These are phyloP conservation scores for Microbotryum violaceum DNA, from an alignment of 1,284 basidiomycete genomes.

Conservation along the genomic window DNA sequence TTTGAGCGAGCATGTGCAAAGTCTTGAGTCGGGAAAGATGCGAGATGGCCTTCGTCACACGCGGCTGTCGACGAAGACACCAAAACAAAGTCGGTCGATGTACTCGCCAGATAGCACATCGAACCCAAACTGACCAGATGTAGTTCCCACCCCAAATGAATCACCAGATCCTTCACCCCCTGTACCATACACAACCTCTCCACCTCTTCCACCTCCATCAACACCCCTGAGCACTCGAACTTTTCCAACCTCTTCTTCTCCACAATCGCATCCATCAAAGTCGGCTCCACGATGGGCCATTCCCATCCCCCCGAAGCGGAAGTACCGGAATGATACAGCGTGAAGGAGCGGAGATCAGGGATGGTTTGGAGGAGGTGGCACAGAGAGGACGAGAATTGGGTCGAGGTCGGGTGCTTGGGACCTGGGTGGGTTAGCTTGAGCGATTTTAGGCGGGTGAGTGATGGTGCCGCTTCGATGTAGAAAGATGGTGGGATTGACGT, in stretches of 20 bases:
- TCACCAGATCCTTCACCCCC: slow-evolving; percentile 19
- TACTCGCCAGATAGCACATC: too few relatives aligned
- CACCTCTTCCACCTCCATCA: slow-evolving; percentile 10
- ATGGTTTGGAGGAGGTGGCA: slow-evolving; percentile 8
- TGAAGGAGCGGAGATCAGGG: slow-evolving; percentile 12
- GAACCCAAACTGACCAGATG: slow-evolving; percentile 13
- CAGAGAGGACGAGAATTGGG: slow-evolving; percentile 22
- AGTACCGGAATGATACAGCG: slow-evolving; percentile 26
- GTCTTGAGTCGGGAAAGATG: slow-evolving; percentile 8
- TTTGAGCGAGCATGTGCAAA: slow-evolving; percentile 23
- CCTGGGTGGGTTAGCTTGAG: slow-evolving; percentile 31
- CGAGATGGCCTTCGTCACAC: slow-evolving; percentile 7
- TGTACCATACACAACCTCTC: neutral
- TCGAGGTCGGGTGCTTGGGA: slow-evolving; percentile 10
- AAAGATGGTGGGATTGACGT: slow-evolving; percentile 19
- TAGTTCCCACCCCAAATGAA: slow-evolving; percentile 14
- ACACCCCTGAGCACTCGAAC: slow-evolving; percentile 24
- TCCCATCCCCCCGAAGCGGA: slow-evolving; percentile 4
- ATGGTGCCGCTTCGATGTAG: slow-evolving; percentile 9
- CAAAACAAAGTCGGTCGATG: neutral
- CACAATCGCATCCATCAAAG: slow-evolving; percentile 5
- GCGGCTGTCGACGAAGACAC: neutral
- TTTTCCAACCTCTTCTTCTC: slow-evolving; percentile 3
- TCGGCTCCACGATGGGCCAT: slow-evolving; percentile 12
- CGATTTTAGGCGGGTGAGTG: slow-evolving; percentile 7